phyloP scores from a whole-genome alignment of 2,329 filamentous ascomycete species.

The Gaeumannomyces sp. region DNA sequence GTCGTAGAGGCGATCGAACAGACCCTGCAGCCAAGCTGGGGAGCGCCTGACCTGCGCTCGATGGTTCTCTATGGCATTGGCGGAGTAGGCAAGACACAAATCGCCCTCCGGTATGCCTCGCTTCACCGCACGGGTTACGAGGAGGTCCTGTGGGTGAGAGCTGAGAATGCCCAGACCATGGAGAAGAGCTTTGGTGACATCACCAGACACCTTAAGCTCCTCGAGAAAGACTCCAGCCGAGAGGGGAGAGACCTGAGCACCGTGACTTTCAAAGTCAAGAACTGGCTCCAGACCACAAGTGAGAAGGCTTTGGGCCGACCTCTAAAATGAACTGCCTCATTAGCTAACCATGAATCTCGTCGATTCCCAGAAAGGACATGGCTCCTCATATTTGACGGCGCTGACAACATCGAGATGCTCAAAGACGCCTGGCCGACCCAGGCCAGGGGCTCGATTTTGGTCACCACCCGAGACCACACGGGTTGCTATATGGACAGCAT shows the following conservation, averaged over 20 bases:
- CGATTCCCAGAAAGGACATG: conserved; percentile 7
- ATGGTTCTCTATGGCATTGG: conserved; percentile 14
- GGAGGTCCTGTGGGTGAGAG: conserved; percentile 3
- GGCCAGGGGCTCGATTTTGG: conserved; percentile 18
- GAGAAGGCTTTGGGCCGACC: neutral
- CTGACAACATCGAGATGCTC: conserved; percentile 20
- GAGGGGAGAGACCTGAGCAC: conserved; percentile 17
- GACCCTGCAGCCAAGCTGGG: neutral
- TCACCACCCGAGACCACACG: conserved; percentile 19
- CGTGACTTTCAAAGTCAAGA: conserved; percentile 20
- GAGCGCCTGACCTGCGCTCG: neutral
- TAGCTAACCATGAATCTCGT: neutral
- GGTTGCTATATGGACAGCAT: conserved; percentile 12
- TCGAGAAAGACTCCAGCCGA: conserved; percentile 10
- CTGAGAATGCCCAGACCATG: conserved; percentile 17
- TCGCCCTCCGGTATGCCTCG: conserved; percentile 1
- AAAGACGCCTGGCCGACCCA: conserved; percentile 20
- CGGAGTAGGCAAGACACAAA: conserved; percentile 5
- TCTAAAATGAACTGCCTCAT: neutral
- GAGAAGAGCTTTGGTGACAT: conserved; percentile 19
- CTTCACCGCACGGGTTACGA: conserved; percentile 1
- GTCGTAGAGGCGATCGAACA: neutral
- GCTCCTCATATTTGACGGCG: conserved; percentile 26
- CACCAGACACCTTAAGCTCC: conserved; percentile 12
- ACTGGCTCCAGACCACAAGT: conserved; percentile 20